These are phyloP conservation scores for Polygonum aviculare DNA, from an alignment of 148 eudicot species.

Conservation along the genomic window DNA sequence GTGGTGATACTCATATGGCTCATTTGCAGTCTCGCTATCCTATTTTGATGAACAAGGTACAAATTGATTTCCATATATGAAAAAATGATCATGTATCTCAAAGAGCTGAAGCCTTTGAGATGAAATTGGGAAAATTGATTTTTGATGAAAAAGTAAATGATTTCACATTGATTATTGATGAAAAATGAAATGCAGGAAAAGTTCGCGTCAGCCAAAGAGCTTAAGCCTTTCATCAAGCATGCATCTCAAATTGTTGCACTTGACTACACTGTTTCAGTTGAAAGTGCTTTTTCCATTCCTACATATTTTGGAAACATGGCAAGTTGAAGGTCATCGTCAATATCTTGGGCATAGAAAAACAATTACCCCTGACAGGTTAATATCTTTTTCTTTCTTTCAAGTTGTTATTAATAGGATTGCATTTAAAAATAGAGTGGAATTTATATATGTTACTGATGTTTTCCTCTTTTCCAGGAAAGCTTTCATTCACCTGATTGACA, in stretches of 20 bases:
- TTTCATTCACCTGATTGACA: slow-evolving; percentile 77
- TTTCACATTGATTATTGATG: neutral
- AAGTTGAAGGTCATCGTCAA: slow-evolving; percentile 95
- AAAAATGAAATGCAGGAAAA: slow-evolving; percentile 47
- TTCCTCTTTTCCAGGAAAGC: slow-evolving; percentile 40
- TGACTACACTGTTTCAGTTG: slow-evolving; percentile 90
- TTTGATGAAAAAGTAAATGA: no score
- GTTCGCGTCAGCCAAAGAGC: slow-evolving; percentile 63
- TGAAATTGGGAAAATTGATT: no score
- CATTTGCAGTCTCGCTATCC: slow-evolving; percentile 63
- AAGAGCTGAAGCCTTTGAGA: no score
- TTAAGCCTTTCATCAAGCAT: slow-evolving; percentile 69
- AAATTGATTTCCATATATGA: neutral
- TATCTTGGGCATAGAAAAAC: slow-evolving; percentile 92
- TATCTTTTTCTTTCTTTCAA: neutral
- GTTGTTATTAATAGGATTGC: slow-evolving; percentile 4
- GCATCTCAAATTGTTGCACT: slow-evolving; percentile 97
- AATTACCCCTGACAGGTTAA: slow-evolving; percentile 76
- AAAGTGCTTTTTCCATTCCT: slow-evolving; percentile 87
- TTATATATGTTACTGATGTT: neutral
- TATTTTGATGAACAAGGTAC: slow-evolving; percentile 79
- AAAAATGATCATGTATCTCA: neutral
- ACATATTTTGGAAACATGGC: slow-evolving; percentile 97
- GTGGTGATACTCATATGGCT: slow-evolving; percentile 76
- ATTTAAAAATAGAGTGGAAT: neutral